Percentiles rank a stretch among this genome's conserved stretches.
Evolutionary conservation across 1,284 basidiomycete genomes (phyloP).

Genomic region (Rhizopogon parksii): DNA sequence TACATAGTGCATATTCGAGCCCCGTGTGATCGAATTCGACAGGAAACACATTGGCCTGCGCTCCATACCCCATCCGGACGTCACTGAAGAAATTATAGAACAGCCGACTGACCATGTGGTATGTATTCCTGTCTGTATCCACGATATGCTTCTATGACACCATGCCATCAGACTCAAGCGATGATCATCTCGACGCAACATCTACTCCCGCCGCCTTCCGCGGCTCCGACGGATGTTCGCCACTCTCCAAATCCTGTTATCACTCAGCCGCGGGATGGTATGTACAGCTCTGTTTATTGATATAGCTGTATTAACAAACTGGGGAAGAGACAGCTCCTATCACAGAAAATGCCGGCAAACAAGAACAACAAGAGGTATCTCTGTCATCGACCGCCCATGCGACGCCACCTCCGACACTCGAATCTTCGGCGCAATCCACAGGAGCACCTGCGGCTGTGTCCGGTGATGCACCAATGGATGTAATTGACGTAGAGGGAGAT

Average conservation of each 20-base stretch:
- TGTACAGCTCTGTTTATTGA: not conserved
- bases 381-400: slow-evolving; percentile 29
- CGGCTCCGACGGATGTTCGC: slow-evolving; percentile 15
- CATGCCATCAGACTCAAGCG: slow-evolving; percentile 57
- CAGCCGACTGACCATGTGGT: slow-evolving; percentile 59
- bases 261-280: slow-evolving; percentile 25
- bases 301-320: not conserved
- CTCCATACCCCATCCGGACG: slow-evolving; percentile 43
- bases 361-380: slow-evolving; percentile 30
- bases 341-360: slow-evolving; percentile 25
- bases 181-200: slow-evolving; percentile 86
- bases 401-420: slow-evolving; percentile 24
- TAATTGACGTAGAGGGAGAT: slow-evolving; percentile 48
- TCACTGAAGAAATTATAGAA: slow-evolving; percentile 70
- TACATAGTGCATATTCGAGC: slow-evolving; percentile 82
- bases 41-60: slow-evolving; percentile 55
- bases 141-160: slow-evolving; percentile 3
- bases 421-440: slow-evolving; percentile 15
- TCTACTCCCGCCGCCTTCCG: slow-evolving; percentile 40
- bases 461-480: slow-evolving; percentile 37
- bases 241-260: slow-evolving; percentile 14
- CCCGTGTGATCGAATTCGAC: slow-evolving; percentile 86
- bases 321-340: not conserved
- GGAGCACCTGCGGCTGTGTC: slow-evolving; percentile 15
- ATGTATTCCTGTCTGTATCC: slow-evolving; percentile 21